These are phyloP conservation scores for Theobroma grandiflorum DNA, from an alignment of 441 rosid genomes.

Conservation along the genomic window DNA sequence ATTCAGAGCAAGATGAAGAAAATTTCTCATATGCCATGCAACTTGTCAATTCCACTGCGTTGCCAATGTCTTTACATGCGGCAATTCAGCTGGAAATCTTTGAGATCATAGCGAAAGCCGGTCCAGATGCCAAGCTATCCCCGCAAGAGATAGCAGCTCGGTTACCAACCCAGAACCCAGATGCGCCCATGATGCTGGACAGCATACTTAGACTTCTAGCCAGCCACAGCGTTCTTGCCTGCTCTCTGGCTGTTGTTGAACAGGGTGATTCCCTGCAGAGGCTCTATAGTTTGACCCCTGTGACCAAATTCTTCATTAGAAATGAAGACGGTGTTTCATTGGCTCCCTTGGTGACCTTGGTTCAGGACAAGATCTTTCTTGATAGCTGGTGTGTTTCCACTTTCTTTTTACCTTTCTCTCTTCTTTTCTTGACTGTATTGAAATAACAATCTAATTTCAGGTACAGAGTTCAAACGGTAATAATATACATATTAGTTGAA, in stretches of 20 bases:
- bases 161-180: not conserved
- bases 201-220: not conserved
- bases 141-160: not conserved
- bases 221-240: not conserved
- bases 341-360: not conserved
- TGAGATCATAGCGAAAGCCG: constrained; percentile 10
- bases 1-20: not conserved
- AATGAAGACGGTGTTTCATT: constrained; percentile 19
- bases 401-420: not conserved
- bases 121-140: not conserved
- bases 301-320: not conserved
- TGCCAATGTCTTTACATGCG: not conserved
- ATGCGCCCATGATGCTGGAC: constrained; percentile 9
- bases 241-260: not conserved
- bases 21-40: constrained; percentile 8
- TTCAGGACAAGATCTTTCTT: constrained; percentile 10
- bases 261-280: not conserved
- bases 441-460: not conserved
- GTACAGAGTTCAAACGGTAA: too few relatives aligned
- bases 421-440: not conserved
- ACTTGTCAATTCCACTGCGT: not conserved
- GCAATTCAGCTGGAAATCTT: constrained; percentile 1
- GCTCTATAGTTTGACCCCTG: constrained; percentile 5
- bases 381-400: constrained; percentile 4
- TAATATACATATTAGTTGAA: too few relatives aligned